These are phyloP conservation scores for Aphanomyces stellatus DNA, from an alignment of 352 stramenopile species.

Conservation along the genomic window DNA sequence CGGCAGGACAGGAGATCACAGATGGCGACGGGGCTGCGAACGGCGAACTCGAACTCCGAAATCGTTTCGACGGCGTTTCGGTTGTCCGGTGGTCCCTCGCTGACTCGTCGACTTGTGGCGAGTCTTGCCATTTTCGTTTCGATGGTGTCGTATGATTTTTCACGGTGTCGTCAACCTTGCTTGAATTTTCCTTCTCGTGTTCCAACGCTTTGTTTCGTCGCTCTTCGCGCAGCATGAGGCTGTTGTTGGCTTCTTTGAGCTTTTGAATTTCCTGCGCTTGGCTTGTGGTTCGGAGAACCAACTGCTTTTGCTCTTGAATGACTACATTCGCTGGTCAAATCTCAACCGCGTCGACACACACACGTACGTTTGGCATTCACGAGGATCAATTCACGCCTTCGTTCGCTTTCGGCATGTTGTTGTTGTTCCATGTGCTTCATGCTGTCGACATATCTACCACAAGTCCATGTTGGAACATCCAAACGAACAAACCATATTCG, in stretches of 20 bases:
- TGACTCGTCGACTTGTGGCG: not conserved
- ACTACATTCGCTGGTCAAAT: not conserved
- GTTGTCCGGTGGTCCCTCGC: not conserved
- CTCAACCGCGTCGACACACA: not conserved
- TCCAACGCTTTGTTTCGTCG: not conserved
- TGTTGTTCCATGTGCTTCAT: not conserved
- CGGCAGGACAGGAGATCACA: too few relatives aligned
- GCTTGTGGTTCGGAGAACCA: not conserved
- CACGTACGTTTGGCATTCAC: constrained; percentile 2
- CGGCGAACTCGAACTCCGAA: not conserved
- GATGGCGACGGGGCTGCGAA: not conserved
- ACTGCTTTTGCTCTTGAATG: constrained; percentile 8
- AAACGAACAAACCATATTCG: not conserved
- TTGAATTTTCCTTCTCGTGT: not conserved
- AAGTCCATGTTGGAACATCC: too few relatives aligned
- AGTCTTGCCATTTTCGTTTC: not conserved
- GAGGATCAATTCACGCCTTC: not conserved
- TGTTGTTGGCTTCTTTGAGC: not conserved
- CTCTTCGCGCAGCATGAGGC: not conserved
- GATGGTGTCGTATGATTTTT: not conserved
- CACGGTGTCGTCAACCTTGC: too few relatives aligned
- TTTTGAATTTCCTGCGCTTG: not conserved
- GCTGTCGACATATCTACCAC: constrained; percentile 1
- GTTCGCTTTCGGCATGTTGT: not conserved
- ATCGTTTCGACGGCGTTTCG: not conserved